Base-by-base conservation (phyloP, 805 yeast species). In the Metschnikowia orientalis region DNA sequence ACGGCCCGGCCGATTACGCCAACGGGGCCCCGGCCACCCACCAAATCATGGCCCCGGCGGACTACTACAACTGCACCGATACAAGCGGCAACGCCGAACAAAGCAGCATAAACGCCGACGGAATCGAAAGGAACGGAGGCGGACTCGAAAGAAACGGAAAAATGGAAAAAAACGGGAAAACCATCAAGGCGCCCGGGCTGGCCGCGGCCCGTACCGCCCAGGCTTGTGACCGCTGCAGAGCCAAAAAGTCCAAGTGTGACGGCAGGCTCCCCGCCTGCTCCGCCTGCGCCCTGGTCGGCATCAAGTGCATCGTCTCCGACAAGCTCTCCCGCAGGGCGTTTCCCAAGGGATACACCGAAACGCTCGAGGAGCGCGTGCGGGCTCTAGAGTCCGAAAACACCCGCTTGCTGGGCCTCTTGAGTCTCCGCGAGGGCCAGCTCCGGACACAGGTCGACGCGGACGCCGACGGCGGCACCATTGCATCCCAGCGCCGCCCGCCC, bases 291-390 rank as follows among this genome's bases (percentile, higher is more conserved):
- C 71, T 78, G 5, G 92, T 85, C 3, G 96, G 95, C 3, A 72
- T 88, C 37, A 90, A 85, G 42, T 88, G 97, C 57, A 81, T 81
- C 36, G 82, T 86, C n/a, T 79, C 89, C 11, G 95, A 88, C 53
- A 81, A 81, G 46, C 65, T 88, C n/a, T 75, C 89, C 1, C 70
- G 96, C 37, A 67, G 89, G 42, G 90, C 95, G 0, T 88, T 81
- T 50, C 96, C 96, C 0, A 71, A 94, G 53, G 96, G 96, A 0
- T 88, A 88, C 50, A 88, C 96, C 0, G 96, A 88, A 58, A 79
- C 88, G 2, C 57, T 88, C 34, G 97, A 88, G 53, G 94, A 86
- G 50, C 66, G 95, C 31, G 79, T 88, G n/a, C 67, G 95, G 30
- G 92, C 82, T 51, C 66, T 89, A 14, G 95, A 87, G 54, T 74